Evolutionary conservation across 176 grass and related monocot genomes (phyloP), one percentile per base, ranked within the genome.

Genomic region (Paspalum notatum): DNA sequence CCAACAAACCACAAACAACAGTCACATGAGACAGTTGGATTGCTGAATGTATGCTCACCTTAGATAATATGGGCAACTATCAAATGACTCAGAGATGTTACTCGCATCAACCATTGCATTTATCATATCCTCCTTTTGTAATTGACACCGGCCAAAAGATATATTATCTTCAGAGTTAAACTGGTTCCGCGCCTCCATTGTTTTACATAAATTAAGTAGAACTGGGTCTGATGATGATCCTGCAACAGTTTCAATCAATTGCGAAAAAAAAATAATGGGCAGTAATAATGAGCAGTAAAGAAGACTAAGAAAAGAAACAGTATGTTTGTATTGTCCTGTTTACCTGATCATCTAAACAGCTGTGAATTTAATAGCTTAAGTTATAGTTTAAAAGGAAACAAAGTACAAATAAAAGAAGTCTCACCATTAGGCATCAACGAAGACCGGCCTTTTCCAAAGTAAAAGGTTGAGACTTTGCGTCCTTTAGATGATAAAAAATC

Each of bases 41-140:
- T 74, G 71, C 47, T 53, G 47, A 52, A 48, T 55, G 26, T 54
- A 83, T 53, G 66, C 17, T 84, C 62, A 95, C 96, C 96, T 98
- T 83, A 98, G 90, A 80, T 87, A 98, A 84, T 98, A 98, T 7
- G 96, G 90, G 74, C 84, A 98, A 56, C 79, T 90, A 81, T 98
- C 90, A 86, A 98, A 98, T 49, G 90, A 89, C 80, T 86, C 90
- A 2, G 90, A 81, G 39, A 95, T 91, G 72, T 88, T 75, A 78
- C 51, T 91, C 44, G 82, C 75, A 79, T 93, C 86, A 83, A 86
- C 37, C 76, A 77, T 90, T 62, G 78, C 89, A 54, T 89, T 83
- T 79, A 86, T 91, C 61, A 98, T 59, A 87, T 84, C 86, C 78
- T 95, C 96, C 79, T 91, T 95, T 47, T 84, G 65, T 77, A 91